Evolutionary conservation across 2,329 filamentous ascomycete genomes (phyloP).

Genomic region (Botryotinia convoluta): DNA sequence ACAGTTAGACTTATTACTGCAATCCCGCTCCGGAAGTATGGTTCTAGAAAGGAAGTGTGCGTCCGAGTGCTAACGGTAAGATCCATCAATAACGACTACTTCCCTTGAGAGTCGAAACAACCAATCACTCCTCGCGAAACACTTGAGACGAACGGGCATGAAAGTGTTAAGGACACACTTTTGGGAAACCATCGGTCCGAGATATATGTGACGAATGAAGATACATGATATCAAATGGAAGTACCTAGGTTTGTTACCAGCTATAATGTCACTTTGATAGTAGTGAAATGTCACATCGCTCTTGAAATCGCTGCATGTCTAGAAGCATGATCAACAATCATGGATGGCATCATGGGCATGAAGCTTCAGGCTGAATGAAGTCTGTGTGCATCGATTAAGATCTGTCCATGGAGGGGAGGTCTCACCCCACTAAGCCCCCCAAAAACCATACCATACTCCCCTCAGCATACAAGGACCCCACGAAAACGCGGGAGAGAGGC

Average conservation of each 20-base stretch:
- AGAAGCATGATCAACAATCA: conserved; percentile 8
- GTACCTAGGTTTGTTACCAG: neutral
- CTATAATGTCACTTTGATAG: neutral
- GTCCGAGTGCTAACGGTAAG: conserved; percentile 8
- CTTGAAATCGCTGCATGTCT: neutral
- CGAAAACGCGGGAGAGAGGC: conserved; percentile 8
- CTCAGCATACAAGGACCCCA: conserved; percentile 5
- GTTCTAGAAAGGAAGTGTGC: neutral
- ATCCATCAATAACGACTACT: neutral
- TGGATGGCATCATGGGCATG: conserved; percentile 12
- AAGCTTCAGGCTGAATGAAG: conserved; percentile 20
- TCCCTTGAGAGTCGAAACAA: neutral
- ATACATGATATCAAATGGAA: conserved; percentile 4
- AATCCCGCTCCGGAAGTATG: conserved; percentile 15
- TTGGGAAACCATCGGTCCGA: conserved; percentile 16
- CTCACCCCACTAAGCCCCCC: neutral
- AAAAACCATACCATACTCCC: neutral
- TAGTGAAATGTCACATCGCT: conserved; percentile 8
- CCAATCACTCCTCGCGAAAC: conserved; percentile 3
- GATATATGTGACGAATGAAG: conserved; percentile 15
- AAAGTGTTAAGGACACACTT: neutral
- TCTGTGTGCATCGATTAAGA: conserved; percentile 13
- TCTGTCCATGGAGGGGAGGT: neutral
- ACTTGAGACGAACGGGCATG: conserved; percentile 3
- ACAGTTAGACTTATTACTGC: conserved; percentile 9